Evolutionary conservation across 345 rosid genomes (phyloP).

Genomic region (Sonneratia caseolaris): DNA sequence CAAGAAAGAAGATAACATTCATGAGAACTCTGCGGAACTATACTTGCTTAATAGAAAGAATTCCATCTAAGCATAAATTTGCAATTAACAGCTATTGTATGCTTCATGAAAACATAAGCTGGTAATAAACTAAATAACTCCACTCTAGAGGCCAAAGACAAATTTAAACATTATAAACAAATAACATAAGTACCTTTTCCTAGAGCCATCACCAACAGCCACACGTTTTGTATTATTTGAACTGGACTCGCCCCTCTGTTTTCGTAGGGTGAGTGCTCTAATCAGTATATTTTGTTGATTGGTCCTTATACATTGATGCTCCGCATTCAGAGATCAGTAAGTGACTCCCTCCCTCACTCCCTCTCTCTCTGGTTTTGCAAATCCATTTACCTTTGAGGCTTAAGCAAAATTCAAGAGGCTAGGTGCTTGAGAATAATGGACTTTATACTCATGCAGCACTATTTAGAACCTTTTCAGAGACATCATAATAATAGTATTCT

Average conservation of each 20-base stretch:
- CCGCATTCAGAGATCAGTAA: conserved; percentile 25
- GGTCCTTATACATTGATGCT: conserved; percentile 67
- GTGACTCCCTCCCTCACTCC: no score
- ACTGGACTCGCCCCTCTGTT: conserved; percentile 53
- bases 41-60: neutral
- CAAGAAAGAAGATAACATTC: neutral
- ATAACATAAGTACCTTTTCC: conserved; percentile 49
- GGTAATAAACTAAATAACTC: neutral
- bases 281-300: conserved; percentile 85
- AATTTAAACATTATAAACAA: conserved; percentile 4
- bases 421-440: neutral
- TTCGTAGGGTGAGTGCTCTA: conserved; percentile 70
- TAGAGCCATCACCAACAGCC: conserved; percentile 46
- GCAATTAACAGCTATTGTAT: neutral
- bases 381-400: conserved; percentile 4
- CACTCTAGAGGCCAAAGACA: neutral
- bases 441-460: neutral
- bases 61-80: neutral
- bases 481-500: neutral
- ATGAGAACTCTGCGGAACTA: neutral
- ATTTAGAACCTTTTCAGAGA: neutral
- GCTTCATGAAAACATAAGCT: neutral
- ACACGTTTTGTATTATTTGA: conserved; percentile 47
- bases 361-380: neutral
- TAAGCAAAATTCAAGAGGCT: neutral